Evolutionary conservation across 169 alveolate genomes (phyloP), one percentile per base, ranked within the genome.

Genomic region (Neospora caninum): DNA sequence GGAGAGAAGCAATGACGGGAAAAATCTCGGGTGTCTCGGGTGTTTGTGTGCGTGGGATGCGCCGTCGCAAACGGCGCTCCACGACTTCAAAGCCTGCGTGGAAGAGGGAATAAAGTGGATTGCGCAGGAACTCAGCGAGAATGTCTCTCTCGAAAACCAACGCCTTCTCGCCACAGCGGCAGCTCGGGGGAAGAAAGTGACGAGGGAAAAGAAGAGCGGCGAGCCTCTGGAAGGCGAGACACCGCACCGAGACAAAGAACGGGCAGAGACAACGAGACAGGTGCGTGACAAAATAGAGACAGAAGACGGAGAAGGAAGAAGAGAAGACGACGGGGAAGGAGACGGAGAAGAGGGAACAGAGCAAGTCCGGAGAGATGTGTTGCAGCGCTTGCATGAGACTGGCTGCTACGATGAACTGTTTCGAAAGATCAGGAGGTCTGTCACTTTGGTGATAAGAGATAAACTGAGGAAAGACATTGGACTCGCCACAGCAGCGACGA

Each of bases 391-490:
- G 69, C 22, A 82, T 64, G 43, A 36, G 41, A 41, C 4, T 27
- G 89, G 89, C 58, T 82, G 89, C 89, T 82, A 82, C 64, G 89
- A 82, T 49, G 89, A 82, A 31, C 64, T 82, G 53, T 43, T 29
- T 22, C 67, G 7, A 6, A 82, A 36, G 4, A 27, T 82, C 38
- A 36, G 7, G 89, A 82, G 25, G 36, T 13, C 64, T 4, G 89
- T 82, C 34, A 41, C 64, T 29, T 9, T 42, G n/a, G 89, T 82
- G 67, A 39, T 82, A 0, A 41, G 89, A 7, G 89, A 82, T 31
- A 13, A 41, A 34, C 34, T 82, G 20, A 22, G 89, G 67, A 38
- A 41, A 82, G 89, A 82, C 36, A 29, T 42, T 82, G 64, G 36
- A 0, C 89, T 82, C 43, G 41, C 89, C 4, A 49, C 89, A 18